Conservation (phyloP, 306 rosid species). For the Pyrus bretschneideri region DNA sequence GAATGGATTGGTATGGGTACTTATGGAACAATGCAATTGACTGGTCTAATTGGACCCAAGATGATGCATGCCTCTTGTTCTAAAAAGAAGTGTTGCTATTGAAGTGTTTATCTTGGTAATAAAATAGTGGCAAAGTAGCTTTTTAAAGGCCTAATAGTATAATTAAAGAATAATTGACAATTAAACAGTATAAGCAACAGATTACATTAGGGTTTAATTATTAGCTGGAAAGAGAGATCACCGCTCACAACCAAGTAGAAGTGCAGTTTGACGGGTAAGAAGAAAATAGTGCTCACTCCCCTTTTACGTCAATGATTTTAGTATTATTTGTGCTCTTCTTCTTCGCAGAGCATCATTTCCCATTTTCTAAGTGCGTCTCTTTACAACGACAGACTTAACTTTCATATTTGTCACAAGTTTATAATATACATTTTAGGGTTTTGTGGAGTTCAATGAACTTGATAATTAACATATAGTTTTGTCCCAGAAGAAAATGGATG, state of each 20-base stretch:
- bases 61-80: background rate
- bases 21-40: no score
- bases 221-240: background rate
- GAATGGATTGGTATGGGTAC: no score
- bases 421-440: background rate
- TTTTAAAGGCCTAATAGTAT: background rate
- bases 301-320: slow-evolving; percentile 43
- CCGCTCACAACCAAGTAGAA: background rate
- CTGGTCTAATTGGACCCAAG: no score
- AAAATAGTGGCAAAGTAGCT: background rate
- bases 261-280: slow-evolving; percentile 7
- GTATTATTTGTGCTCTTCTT: slow-evolving; percentile 15
- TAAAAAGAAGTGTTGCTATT: no score
- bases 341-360: slow-evolving; percentile 12
- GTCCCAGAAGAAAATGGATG: background rate
- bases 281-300: slow-evolving; percentile 3
- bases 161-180: background rate
- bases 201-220: background rate
- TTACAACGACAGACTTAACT: slow-evolving; percentile 1
- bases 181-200: background rate
- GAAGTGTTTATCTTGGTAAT: background rate
- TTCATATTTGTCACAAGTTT: background rate
- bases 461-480: slow-evolving; percentile 1
- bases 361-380: slow-evolving; percentile 26
- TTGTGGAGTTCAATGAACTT: background rate